A percentile compares a stretch with the other conserved stretches of the same genome.
Evolutionary conservation across 2,329 filamentous ascomycete genomes (phyloP).

Genomic region (Colletotrichum musicola): DNA sequence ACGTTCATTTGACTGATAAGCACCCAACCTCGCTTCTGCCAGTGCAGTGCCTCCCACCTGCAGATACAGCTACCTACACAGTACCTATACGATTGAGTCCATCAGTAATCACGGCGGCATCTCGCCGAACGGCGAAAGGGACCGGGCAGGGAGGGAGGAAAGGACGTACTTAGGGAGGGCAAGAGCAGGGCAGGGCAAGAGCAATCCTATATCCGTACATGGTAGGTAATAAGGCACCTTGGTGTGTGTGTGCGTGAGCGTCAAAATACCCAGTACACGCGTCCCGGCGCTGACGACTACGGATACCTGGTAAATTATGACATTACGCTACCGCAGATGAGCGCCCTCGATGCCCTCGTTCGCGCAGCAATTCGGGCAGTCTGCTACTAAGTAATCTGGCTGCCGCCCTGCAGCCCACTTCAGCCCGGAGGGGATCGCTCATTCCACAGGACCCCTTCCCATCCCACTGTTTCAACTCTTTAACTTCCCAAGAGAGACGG

Average conservation of each 20-base stretch:
- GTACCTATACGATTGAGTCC: too few species aligned
- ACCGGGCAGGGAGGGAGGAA: too few species aligned
- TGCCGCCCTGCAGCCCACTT: constrained; percentile 26
- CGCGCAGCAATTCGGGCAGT: constrained; percentile 29
- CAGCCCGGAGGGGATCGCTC: constrained; percentile 30
- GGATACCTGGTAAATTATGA: constrained; percentile 17
- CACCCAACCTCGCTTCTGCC: constrained; percentile 10
- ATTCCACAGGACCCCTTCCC: constrained; percentile 29
- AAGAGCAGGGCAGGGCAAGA: too few species aligned
- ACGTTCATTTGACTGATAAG: constrained; percentile 17
- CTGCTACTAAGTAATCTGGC: not conserved
- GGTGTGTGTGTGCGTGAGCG: too few species aligned
- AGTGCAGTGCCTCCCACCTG: too few species aligned
- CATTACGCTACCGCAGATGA: constrained; percentile 32
- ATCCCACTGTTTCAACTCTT: constrained; percentile 29
- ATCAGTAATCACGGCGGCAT: too few species aligned
- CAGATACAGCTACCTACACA: too few species aligned
- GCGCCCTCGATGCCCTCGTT: not conserved
- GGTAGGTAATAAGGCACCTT: too few species aligned
- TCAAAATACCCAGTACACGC: constrained; percentile 1
- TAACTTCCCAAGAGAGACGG: not conserved
- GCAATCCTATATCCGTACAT: too few species aligned
- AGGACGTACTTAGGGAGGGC: too few species aligned
- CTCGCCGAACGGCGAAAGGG: too few species aligned
- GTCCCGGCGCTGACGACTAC: constrained; percentile 2